phyloP scores from a whole-genome alignment of 2,329 filamentous ascomycete genomes.

The Drechslerella coelobrocha region DNA sequence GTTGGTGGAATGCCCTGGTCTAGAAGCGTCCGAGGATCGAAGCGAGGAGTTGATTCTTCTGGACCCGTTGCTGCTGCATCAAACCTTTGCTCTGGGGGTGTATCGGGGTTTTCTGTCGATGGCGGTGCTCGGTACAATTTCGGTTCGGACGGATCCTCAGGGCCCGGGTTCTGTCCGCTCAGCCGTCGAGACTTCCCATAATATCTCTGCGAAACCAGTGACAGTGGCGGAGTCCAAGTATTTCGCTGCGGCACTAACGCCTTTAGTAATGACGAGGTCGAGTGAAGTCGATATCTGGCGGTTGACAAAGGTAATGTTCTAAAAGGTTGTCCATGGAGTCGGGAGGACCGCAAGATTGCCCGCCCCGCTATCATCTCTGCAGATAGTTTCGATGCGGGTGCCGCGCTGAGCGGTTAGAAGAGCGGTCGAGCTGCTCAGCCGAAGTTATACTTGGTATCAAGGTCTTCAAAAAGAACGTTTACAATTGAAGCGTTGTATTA shows the following conservation, averaged over 20 bases:
- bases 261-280: conserved; percentile 17
- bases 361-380: conserved; percentile 49
- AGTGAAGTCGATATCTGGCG: conserved; percentile 27
- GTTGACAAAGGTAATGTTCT: conserved; percentile 12
- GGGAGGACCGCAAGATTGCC: conserved; percentile 30
- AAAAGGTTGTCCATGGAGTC: not conserved
- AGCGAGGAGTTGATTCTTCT: conserved; percentile 27
- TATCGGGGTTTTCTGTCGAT: conserved; percentile 2
- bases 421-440: conserved; percentile 1
- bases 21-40: conserved; percentile 46
- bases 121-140: conserved; percentile 18
- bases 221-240: conserved; percentile 4
- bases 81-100: not conserved
- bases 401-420: conserved; percentile 14
- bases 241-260: conserved; percentile 5
- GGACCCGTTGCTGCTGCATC: conserved; percentile 7
- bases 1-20: conserved; percentile 49
- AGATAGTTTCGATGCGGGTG: conserved; percentile 14
- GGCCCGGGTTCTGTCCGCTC: conserved; percentile 3
- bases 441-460: not conserved
- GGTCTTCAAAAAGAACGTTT: not conserved
- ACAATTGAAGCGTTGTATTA: too few relatives aligned
- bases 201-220: conserved; percentile 20
- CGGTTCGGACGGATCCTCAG: conserved; percentile 6
- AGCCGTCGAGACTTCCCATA: conserved; percentile 5